phyloP scores from a whole-genome alignment of 2,329 filamentous ascomycete species.

The Fusarium chaquense region DNA sequence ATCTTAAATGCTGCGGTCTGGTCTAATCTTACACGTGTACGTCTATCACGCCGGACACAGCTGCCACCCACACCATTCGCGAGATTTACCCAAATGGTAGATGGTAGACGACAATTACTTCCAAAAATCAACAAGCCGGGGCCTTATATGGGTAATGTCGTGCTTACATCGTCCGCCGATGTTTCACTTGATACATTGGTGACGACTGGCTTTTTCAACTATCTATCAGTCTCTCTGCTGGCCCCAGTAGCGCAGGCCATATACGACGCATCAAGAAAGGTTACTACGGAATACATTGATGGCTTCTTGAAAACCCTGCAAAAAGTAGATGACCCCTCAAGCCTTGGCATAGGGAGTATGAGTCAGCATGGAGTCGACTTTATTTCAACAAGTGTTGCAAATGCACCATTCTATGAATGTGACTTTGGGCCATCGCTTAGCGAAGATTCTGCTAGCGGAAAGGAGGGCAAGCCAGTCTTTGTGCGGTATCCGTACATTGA shows the following conservation, averaged over 20 bases:
- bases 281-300: neutral
- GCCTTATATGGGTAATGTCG: neutral
- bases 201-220: neutral
- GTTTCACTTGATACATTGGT: neutral
- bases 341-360: neutral
- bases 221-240: neutral
- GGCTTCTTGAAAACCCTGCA: neutral
- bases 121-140: neutral
- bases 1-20: neutral
- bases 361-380: neutral
- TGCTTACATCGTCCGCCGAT: neutral
- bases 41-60: neutral
- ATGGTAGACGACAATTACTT: neutral
- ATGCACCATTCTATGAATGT: neutral
- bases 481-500: neutral
- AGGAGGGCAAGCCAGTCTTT: neutral
- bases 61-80: neutral
- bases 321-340: neutral
- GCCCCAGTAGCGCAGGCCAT: neutral
- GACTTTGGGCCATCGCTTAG: neutral
- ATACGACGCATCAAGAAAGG: neutral
- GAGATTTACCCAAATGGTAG: neutral
- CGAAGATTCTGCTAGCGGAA: neutral
- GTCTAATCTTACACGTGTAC: neutral
- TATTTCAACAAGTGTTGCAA: neutral